Base-by-base conservation (phyloP, 2,329 filamentous ascomycete genomes). In the Xylaria sp. region DNA sequence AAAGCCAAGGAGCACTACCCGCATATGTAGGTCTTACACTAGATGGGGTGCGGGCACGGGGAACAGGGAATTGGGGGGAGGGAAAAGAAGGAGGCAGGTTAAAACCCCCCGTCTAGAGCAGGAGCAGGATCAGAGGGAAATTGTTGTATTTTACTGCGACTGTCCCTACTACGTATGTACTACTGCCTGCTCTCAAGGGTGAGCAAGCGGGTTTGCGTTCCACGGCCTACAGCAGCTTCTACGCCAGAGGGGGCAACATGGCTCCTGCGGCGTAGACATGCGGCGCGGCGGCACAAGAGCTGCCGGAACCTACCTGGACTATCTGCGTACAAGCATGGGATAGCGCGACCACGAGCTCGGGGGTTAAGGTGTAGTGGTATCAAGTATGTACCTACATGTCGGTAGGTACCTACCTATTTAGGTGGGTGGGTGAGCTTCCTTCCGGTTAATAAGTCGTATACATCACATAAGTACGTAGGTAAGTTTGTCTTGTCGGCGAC, bases 241-340 rank as follows among this genome's bases (percentile, higher is more conserved):
- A 54, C 58, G 43, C 58, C 39, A 68, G 20, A 23, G 62, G 62
- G 46, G 56, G 58, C n/a, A 48, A 48, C 46, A 48, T 48, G 48
- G 28, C 49, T 36, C 23, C 51, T 60, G 58, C 55, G 57, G 51
- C 58, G 51, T 60, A 39, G 51, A 66, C 55, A 58, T 62, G 66
- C 66, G 62, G 62, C 62, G 62, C 54, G 48, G 62, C 54, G 54
- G 41, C 41, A n/a, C 48, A 64, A 56, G 65, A 67, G 60, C 61
- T 55, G 54, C 46, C 4, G 25, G 23, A 25, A 6, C 36, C 25
- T 36, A 36, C 33, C 33, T 36, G 10, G 33, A 10, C 6, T 36
- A 36, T 36, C 33, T 36, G 33, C 46, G 20, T 20, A 9, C 2
- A 20, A 18, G 39, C 39, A 41, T 41, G 39, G 39, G 39, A 18